Conservation (phyloP, 768 basidiomycete genomes). For the Daedalea quercina region DNA sequence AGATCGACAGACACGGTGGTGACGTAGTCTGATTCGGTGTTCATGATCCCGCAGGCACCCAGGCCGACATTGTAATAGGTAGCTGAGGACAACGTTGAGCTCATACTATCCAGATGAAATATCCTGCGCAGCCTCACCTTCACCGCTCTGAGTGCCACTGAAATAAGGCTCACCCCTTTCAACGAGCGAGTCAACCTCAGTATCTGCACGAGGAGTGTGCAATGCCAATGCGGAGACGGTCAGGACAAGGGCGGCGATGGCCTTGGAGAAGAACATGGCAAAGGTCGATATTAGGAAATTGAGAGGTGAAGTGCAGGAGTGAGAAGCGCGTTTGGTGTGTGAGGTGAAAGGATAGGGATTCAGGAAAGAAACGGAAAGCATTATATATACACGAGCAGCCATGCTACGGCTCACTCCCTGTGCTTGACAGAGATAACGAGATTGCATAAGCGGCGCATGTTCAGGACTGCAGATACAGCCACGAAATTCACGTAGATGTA, state of each 20-base stretch:
- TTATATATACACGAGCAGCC: too few relatives aligned
- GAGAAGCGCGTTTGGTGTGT: too few relatives aligned
- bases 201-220: too few relatives aligned
- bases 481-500: too few relatives aligned
- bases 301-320: too few relatives aligned
- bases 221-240: slow-evolving; percentile 19
- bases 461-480: too few relatives aligned
- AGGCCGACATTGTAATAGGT: slow-evolving; percentile 24
- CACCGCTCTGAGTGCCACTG: slow-evolving; percentile 14
- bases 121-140: slow-evolving; percentile 17
- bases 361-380: too few relatives aligned
- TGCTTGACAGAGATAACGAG: too few relatives aligned
- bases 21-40: slow-evolving; percentile 19
- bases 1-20: slow-evolving; percentile 26
- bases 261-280: slow-evolving; percentile 36
- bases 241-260: slow-evolving; percentile 10
- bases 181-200: slow-evolving; percentile 10
- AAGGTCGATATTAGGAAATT: too few relatives aligned
- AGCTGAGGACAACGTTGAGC: background rate
- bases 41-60: slow-evolving; percentile 34
- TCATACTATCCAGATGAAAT: background rate
- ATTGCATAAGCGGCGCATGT: too few relatives aligned
- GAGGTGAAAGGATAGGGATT: too few relatives aligned
- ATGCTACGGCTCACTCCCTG: too few relatives aligned
- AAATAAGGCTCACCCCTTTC: slow-evolving; percentile 7